Conservation (phyloP, 768 basidiomycete species). For the Leccinellum luteum region DNA sequence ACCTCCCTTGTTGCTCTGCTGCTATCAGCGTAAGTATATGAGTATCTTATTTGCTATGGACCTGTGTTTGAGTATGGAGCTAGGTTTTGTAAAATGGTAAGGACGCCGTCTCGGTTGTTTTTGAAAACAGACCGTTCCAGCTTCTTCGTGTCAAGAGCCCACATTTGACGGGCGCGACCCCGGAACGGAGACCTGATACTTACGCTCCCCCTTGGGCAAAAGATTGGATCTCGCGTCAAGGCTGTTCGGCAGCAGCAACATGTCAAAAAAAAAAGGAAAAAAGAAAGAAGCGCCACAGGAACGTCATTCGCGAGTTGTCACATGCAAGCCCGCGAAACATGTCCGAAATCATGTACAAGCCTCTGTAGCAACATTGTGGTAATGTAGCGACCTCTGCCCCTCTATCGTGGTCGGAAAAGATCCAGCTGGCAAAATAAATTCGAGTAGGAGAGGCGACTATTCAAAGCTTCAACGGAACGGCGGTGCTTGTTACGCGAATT, state of each 20-base stretch:
- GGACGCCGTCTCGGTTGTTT: not conserved
- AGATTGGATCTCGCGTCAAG: slow-evolving; percentile 19
- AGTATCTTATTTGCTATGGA: slow-evolving; percentile 29
- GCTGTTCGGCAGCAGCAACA: slow-evolving; percentile 9
- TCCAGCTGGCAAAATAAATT: too few relatives aligned
- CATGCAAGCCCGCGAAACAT: not conserved
- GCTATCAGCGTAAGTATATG: slow-evolving; percentile 36
- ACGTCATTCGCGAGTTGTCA: slow-evolving; percentile 5
- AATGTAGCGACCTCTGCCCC: not conserved
- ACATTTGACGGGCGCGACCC: too few relatives aligned
- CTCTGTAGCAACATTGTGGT: not conserved
- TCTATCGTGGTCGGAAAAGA: not conserved
- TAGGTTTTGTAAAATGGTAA: slow-evolving; percentile 5
- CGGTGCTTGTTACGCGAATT: not conserved
- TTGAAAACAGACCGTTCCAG: not conserved
- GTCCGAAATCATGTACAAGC: not conserved
- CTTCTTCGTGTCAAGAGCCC: not conserved
- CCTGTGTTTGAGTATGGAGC: slow-evolving; percentile 2
- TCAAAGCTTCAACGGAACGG: too few relatives aligned
- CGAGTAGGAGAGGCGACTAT: too few relatives aligned
- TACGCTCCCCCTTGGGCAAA: not conserved
- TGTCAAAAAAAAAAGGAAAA: slow-evolving; percentile 8
- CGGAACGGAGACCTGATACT: not conserved
- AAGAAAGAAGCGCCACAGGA: slow-evolving; percentile 22
- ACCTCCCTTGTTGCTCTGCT: slow-evolving; percentile 26